Conservation (phyloP, 1,284 basidiomycete genomes). For the Phenoliferia sp. region DNA sequence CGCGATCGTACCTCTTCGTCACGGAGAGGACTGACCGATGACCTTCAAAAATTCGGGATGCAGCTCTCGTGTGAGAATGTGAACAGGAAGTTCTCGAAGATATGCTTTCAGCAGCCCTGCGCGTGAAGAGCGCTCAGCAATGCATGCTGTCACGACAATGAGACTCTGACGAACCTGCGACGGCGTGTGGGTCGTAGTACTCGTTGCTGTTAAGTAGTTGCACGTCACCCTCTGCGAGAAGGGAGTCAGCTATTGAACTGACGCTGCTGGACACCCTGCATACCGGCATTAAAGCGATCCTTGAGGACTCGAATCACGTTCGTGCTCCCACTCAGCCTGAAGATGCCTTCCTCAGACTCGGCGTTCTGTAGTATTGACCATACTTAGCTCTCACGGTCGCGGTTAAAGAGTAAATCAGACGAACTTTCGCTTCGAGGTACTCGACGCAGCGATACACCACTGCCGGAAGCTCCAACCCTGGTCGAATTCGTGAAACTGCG, state of each 20-base stretch:
- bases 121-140: too few species aligned
- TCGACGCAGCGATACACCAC: constrained; percentile 80
- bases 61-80: constrained; percentile 83
- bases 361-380: constrained; percentile 63
- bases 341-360: constrained; percentile 95
- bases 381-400: neutral
- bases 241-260: neutral
- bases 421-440: constrained; percentile 41
- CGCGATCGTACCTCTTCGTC: neutral
- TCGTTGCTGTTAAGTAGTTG: constrained; percentile 79
- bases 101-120: constrained; percentile 82
- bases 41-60: constrained; percentile 83
- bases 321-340: constrained; percentile 85
- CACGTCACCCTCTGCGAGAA: constrained; percentile 71
- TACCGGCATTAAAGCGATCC: constrained; percentile 76
- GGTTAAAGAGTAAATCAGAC: neutral
- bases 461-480: constrained; percentile 73
- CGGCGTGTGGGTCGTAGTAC: constrained; percentile 91
- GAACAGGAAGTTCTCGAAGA: constrained; percentile 81
- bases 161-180: too few species aligned
- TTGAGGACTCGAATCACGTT: constrained; percentile 55
- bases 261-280: neutral
- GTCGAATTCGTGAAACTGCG: constrained; percentile 70
- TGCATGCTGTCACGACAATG: too few species aligned
- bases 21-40: constrained; percentile 67